Percentiles rank a stretch among this genome's conserved stretches.
Conservation (phyloP, 805 yeast species). For the Metschnikowia chrysomelidarum region DNA sequence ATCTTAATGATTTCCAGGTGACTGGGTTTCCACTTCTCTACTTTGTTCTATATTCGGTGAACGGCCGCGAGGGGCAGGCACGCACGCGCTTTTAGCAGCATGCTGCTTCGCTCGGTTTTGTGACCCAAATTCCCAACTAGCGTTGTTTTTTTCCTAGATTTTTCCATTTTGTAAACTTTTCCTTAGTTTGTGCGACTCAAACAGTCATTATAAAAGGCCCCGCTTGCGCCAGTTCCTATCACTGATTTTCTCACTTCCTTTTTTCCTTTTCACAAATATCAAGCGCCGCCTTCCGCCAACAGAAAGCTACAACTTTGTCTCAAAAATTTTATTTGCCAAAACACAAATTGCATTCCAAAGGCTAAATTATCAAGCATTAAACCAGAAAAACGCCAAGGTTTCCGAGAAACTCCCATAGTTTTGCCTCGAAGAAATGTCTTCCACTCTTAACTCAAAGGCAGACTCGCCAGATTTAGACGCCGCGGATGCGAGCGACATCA, state of each 20-base stretch:
- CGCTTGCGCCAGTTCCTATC: neutral
- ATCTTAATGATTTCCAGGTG: no score
- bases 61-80: no score
- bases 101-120: no score
- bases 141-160: no score
- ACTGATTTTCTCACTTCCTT: neutral
- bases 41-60: no score
- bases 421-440: constrained; percentile 1
- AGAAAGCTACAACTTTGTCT: no score
- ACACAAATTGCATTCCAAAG: constrained; percentile 2
- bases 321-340: no score
- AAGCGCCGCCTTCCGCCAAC: neutral
- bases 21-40: no score
- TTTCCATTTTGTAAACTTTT: no score
- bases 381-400: constrained; percentile 1
- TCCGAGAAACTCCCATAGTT: neutral
- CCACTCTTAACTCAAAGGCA: neutral
- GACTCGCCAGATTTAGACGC: constrained; percentile 4
- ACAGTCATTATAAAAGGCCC: neutral
- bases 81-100: no score
- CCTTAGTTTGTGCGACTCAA: no score
- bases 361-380: constrained; percentile 3
- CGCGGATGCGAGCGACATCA: constrained; percentile 4
- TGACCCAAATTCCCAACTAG: no score
- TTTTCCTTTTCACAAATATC: neutral